Evolutionary conservation across 2,329 filamentous ascomycete genomes (phyloP), one percentile per base, ranked within the genome.

Genomic region (Neofusicoccum sp.): DNA sequence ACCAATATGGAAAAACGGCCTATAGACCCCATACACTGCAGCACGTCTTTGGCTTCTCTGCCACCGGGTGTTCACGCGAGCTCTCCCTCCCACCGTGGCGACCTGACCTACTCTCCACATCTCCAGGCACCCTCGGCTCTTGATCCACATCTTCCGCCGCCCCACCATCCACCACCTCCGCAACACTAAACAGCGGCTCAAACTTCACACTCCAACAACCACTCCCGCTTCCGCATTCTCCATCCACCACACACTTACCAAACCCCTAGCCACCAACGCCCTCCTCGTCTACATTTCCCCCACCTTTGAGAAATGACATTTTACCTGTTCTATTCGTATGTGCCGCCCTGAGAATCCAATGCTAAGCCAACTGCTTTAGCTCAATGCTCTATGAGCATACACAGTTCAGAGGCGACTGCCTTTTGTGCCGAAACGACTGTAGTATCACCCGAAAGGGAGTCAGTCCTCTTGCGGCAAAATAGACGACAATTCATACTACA

Each of bases 1-100:
- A 58, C 71, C 69, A 1, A 69, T 58, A 44, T 71, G 69, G 56
- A 71, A 98, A 66, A 96, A 84, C 4, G 93, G 93, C 66, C 69
- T 45, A 36, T 69, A 65, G 4, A 69, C 61, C 0, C 68, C 69
- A 51, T 65, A 65, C 1, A 70, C 20, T 2, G 67, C 64, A 1
- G 49, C 36, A 38, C 9, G 34, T 48, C 43, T 34, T 47, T 26
- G 2, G 5, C 12, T 7, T 5, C 26, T 30, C 12, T 3, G 11
- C 26, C 26, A 4, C 20, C 9, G 44, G n/a, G 26, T 47, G 12
- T 5, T 43, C 40, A 8, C 14, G 16, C 6, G 40, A 43, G 16
- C 40, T 43, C 20, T 20, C 20, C 20, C 20, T 20, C 20, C n/a
- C 6, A 20, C n/a, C 40, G 7, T 14, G 40, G 16, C 16, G 26